Evolutionary conservation across 768 basidiomycete species (phyloP).

Genomic region (Suillus subluteus): DNA sequence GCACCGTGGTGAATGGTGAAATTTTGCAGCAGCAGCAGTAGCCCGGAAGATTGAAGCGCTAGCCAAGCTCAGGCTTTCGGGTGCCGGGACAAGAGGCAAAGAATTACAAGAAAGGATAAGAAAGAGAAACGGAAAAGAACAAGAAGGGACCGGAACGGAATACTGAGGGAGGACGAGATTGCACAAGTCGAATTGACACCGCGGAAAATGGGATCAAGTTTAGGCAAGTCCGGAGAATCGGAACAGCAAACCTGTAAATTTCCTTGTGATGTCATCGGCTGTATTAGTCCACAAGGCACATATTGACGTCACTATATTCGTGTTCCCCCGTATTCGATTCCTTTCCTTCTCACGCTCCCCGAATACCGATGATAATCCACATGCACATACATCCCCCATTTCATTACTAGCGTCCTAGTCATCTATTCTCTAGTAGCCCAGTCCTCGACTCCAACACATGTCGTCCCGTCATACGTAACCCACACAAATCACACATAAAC

Average conservation of each 20-base stretch:
- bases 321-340: slow-evolving; percentile 17
- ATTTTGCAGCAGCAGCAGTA: slow-evolving; percentile 4
- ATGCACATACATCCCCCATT: neutral
- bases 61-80: neutral
- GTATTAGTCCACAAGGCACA: slow-evolving; percentile 20
- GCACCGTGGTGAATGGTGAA: slow-evolving; percentile 14
- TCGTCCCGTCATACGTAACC: slow-evolving; percentile 14
- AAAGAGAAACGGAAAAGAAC: neutral
- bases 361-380: slow-evolving; percentile 4
- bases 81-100: neutral
- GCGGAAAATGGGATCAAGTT: slow-evolving; percentile 14
- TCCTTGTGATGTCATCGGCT: slow-evolving; percentile 33
- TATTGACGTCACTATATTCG: slow-evolving; percentile 27
- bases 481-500: slow-evolving; percentile 67
- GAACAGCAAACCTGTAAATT: slow-evolving; percentile 3
- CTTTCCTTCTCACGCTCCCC: slow-evolving; percentile 15
- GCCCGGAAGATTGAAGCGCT: neutral
- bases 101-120: slow-evolving; percentile 4
- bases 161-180: slow-evolving; percentile 5
- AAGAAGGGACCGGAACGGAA: neutral
- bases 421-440: neutral
- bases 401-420: neutral
- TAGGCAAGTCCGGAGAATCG: slow-evolving; percentile 27
- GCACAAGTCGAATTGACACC: slow-evolving; percentile 17
- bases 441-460: slow-evolving; percentile 5